phyloP scores from a whole-genome alignment of 2,329 filamentous ascomycete species.

The Clarireedia paspali region DNA sequence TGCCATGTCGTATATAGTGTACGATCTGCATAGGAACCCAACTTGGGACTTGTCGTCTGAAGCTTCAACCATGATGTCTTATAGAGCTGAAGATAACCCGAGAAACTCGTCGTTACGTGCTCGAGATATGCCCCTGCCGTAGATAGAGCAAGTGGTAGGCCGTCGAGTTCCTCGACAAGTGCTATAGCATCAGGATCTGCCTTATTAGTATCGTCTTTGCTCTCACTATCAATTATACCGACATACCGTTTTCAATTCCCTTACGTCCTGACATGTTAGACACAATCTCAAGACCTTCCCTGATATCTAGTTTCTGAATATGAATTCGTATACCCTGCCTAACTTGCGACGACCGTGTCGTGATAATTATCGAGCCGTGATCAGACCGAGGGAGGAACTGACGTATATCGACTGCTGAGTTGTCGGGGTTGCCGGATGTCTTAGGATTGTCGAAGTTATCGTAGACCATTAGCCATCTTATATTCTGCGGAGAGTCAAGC shows the following conservation, averaged over 20 bases:
- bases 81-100: slow-evolving; percentile 16
- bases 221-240: slow-evolving; percentile 6
- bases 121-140: slow-evolving; percentile 11
- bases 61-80: slow-evolving; percentile 13
- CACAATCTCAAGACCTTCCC: slow-evolving; percentile 18
- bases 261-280: slow-evolving; percentile 18
- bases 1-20: slow-evolving; percentile 26
- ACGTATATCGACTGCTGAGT: slow-evolving; percentile 6
- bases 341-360: background rate
- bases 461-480: slow-evolving; percentile 26
- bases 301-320: slow-evolving; percentile 12
- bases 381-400: slow-evolving; percentile 9
- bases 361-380: slow-evolving; percentile 12
- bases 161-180: slow-evolving; percentile 9
- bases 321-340: background rate
- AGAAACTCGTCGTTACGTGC: slow-evolving; percentile 9
- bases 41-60: slow-evolving; percentile 5
- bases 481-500: slow-evolving; percentile 31
- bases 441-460: slow-evolving; percentile 32
- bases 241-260: slow-evolving; percentile 18
- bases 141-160: slow-evolving; percentile 5
- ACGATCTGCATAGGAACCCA: slow-evolving; percentile 15
- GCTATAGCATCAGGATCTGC: slow-evolving; percentile 10
- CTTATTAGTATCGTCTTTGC: slow-evolving; percentile 2
- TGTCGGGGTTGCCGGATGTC: background rate